A percentile compares a stretch with the other conserved stretches of the same genome.
Evolutionary conservation across 148 eudicot species (phyloP).

Genomic region (Rhododendron henanense): DNA sequence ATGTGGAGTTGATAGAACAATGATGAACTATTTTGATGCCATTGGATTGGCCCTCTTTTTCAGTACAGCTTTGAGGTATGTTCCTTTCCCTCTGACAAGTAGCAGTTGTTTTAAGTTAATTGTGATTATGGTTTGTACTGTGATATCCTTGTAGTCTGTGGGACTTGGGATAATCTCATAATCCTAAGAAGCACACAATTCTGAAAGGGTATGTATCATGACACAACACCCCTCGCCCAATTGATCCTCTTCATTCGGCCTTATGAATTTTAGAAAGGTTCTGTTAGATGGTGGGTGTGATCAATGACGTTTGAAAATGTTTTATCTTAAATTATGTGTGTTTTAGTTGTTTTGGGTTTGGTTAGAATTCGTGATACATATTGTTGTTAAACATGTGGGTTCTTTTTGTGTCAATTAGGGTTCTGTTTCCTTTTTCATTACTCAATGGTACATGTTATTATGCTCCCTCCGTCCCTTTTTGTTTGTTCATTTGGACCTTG

Average conservation of each 20-base stretch:
- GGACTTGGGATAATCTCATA: background rate
- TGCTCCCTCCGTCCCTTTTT: background rate
- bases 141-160: background rate
- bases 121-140: background rate
- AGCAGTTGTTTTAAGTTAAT: background rate
- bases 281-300: background rate
- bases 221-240: background rate
- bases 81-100: background rate
- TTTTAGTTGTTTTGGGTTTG: background rate
- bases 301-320: background rate
- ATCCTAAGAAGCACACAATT: background rate
- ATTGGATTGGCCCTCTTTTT: conserved; percentile 69
- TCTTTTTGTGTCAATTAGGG: background rate
- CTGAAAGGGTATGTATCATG: background rate
- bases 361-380: background rate
- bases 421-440: background rate
- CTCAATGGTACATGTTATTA: background rate
- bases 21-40: conserved; percentile 73
- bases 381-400: background rate
- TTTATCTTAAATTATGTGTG: background rate
- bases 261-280: background rate
- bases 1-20: conserved; percentile 71
- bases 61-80: conserved; percentile 78
- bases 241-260: background rate
- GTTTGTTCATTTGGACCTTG: background rate